A percentile compares a stretch with the other conserved stretches of the same genome.
phyloP scores from a whole-genome alignment of 352 stramenopile species.

The Phytophthora vignae region DNA sequence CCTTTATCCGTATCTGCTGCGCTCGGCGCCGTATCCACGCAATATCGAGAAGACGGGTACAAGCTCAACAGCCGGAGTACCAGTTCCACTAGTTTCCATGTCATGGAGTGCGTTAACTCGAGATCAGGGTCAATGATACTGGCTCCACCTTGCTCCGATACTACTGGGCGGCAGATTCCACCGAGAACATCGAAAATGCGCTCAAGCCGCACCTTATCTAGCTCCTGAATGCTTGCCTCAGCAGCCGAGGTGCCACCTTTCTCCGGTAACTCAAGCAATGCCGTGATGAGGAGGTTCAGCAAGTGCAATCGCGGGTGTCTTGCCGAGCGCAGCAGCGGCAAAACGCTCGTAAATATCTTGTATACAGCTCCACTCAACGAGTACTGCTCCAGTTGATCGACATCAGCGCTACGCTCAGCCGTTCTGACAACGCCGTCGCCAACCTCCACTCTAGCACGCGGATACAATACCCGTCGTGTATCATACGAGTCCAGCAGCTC shows the following conservation, averaged over 20 bases:
- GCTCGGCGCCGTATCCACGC: conserved; percentile 12
- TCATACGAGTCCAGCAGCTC: conserved; percentile 45
- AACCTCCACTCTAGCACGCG: conserved; percentile 31
- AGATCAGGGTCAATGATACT: conserved; percentile 28
- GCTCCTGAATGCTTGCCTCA: conserved; percentile 10
- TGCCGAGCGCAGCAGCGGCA: conserved; percentile 58
- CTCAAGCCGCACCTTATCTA: conserved; percentile 57
- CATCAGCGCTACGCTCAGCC: neutral
- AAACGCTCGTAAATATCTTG: conserved; percentile 51
- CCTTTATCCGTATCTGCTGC: neutral
- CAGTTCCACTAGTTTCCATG: conserved; percentile 56
- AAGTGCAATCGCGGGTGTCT: conserved; percentile 65
- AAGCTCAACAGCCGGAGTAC: conserved; percentile 45
- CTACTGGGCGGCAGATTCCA: conserved; percentile 41
- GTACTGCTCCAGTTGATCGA: conserved; percentile 33
- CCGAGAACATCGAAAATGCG: conserved; percentile 48
- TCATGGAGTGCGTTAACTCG: conserved; percentile 28
- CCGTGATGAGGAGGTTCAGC: conserved; percentile 58
- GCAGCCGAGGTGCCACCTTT: conserved; percentile 1
- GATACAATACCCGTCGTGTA: conserved; percentile 43
- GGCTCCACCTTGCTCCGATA: conserved; percentile 6
- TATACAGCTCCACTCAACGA: conserved; percentile 54
- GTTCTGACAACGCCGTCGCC: neutral
- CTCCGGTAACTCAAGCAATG: conserved; percentile 44
- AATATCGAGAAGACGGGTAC: conserved; percentile 43